Percentiles rank a stretch among this genome's conserved stretches.
Conservation (phyloP, 345 rosid species). For the Citrus sinensis region DVS_A1.0 CM039164.1:23522501-23523000, state of each 20-base stretch:
- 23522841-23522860: background rate
- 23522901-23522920: background rate
- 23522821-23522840: background rate
- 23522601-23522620: no score
- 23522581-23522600: no score
- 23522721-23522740: no score
- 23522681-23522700: background rate
- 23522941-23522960: background rate
- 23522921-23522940: background rate
- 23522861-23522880: background rate
- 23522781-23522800: background rate
- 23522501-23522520: no score
- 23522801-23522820: background rate
- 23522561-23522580: no score
- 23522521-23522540: no score
- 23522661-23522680: background rate
- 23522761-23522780: background rate
- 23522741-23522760: no score
- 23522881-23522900: background rate
- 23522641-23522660: background rate
- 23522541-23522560: no score
- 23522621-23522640: background rate
- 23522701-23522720: background rate
- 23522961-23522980: background rate
- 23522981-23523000: background rate